Base-by-base conservation (phyloP, 1,284 basidiomycete genomes). In the Veloporphyrellus conicus region DNA sequence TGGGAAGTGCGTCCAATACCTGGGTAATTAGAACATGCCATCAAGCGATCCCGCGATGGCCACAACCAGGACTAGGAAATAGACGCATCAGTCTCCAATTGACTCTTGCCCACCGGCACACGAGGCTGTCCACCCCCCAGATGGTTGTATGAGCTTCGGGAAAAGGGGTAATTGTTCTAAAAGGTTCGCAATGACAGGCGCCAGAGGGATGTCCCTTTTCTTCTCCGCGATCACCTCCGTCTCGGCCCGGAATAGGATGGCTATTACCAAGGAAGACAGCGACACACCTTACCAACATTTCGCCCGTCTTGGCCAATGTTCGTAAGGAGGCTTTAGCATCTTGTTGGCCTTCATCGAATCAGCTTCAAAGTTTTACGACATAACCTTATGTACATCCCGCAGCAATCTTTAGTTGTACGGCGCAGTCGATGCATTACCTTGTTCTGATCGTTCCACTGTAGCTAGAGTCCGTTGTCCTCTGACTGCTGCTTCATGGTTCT, bases 201-300 rank as follows among this genome's bases (percentile, higher is more conserved):
- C 91, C 10, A 98, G 76, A 0, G 95, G 94, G 38, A 79, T 77
- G 0, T 93, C 93, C 9, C 87, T 87, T 31, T 83, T 81, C 57
- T 89, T 84, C 67, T 94, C 90, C 3, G 92, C 93, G 2, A 89
- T 83, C 6, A 97, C 91, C 68, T 99, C 95, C 1, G 86, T 88
- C 70, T 97, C 93, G 7, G 94, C 93, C 73, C 98, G 96, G 29
- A 89, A 78, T 37, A 98, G 81, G 49, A 99, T 82, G 31, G 84
- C 77, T 64, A 98, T 99, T 45, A 90, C 75, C 19, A 96, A 77
- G 18, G 93, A 89, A 20, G 90, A 94, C 20, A 95, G 78, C 15
- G 88, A 77, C 19, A 69, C 73, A 9, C 50, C 72, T 58, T 49
- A 68, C 52, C 34, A 85, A 68, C 15, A 96, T 77, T 54, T 85